Base-by-base conservation (phyloP, 352 stramenopile genomes). In the Elongisporangium anandrum region DNA sequence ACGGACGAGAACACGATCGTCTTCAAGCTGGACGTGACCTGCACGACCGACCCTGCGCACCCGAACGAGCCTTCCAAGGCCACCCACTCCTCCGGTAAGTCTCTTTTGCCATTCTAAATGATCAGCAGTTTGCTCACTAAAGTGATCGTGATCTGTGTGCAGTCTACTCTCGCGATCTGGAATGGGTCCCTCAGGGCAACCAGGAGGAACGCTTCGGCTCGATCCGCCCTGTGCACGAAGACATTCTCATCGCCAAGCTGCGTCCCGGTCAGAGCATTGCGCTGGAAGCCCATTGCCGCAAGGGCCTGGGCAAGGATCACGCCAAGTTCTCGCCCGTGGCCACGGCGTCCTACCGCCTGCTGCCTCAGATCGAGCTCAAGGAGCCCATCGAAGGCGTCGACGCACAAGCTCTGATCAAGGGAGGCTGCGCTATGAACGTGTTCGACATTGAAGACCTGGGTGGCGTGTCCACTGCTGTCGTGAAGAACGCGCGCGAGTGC, bases 261-360 rank as follows among this genome's bases (percentile, higher is more conserved):
- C 85, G 94, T 55, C 95, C 96, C 2, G 96, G 96, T 50, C 97
- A 99, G 81, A 92, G 90, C 52, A 99, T 99, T 66, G 91, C 94
- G 50, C 79, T 99, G 10, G 96, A 99, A 69, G 93, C 92, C 20
- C 94, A 98, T 70, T 98, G 88, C 54, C 84, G 90, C 20, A 97
- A 97, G 72, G 96, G 96, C 22, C 86, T 98, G 5, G 97, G 95
- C 20, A 98, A 98, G 63, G 96, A 99, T 70, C 97, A 99, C 75
- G 96, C 97, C 54, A 99, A 99, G 73, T 99, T 96, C 65, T 98
- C 92, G 21, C 97, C 97, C 2, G 96, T 99, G 17, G 88, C 94
- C 1, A 99, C 96, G 5, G 97, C 96, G 20, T 97, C 87, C 56
- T 99, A 99, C 78, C 81, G 94, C 48, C 62, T 98, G 55, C 85